phyloP scores from a whole-genome alignment of 768 basidiomycete species.

The Lactarius trivialis region DNA sequence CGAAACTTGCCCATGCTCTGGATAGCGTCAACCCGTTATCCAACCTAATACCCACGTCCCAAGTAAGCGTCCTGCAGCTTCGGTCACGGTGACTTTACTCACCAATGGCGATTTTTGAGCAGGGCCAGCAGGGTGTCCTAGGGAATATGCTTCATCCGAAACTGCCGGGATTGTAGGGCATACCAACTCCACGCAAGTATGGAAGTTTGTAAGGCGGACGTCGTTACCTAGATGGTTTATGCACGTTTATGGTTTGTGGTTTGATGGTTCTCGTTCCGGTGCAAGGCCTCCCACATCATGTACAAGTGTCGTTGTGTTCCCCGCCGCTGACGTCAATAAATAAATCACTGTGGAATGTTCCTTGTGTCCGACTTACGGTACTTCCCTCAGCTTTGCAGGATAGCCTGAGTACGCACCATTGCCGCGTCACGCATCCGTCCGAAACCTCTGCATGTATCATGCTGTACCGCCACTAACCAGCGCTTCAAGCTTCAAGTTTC shows the following conservation, averaged over 20 bases:
- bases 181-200: neutral
- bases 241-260: neutral
- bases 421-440: too few species aligned
- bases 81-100: neutral
- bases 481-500: too few species aligned
- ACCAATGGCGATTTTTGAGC: neutral
- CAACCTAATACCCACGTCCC: too few species aligned
- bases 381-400: too few species aligned
- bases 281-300: neutral
- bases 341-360: neutral
- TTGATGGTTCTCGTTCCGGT: neutral
- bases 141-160: constrained; percentile 10
- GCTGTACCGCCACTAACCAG: too few species aligned
- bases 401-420: too few species aligned
- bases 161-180: neutral
- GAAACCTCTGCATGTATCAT: too few species aligned
- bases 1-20: neutral
- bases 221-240: too few species aligned
- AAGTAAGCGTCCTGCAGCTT: neutral
- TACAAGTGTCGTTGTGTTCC: neutral
- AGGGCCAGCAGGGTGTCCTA: neutral
- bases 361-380: too few species aligned
- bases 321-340: neutral
- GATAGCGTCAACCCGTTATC: constrained; percentile 1
- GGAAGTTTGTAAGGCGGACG: neutral